Conservation (phyloP, 2,329 filamentous ascomycete species). For the Alternaria atra region DNA sequence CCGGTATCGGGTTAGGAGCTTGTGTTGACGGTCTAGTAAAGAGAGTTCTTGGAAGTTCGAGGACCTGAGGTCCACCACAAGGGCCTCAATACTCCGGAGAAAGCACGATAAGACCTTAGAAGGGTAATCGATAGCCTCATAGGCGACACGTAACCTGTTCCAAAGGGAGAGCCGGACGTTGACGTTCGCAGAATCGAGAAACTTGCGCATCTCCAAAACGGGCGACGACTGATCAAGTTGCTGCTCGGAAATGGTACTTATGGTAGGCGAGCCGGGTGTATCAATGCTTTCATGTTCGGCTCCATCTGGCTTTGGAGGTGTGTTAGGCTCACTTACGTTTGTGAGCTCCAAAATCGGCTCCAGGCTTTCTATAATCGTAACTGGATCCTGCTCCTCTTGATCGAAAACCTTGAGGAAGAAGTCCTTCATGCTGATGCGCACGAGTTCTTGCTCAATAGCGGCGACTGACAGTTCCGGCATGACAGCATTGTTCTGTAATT, state of each 20-base stretch:
- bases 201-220: constrained; percentile 81
- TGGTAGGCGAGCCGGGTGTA: constrained; percentile 22
- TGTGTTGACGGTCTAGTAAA: constrained; percentile 70
- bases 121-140: constrained; percentile 81
- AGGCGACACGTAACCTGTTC: constrained; percentile 90
- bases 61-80: constrained; percentile 74
- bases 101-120: constrained; percentile 91
- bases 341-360: constrained; percentile 86
- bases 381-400: constrained; percentile 79
- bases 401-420: constrained; percentile 93
- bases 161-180: constrained; percentile 87
- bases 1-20: constrained; percentile 79
- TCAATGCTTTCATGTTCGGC: constrained; percentile 18
- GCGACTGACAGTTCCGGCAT: constrained; percentile 86
- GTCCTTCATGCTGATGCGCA: constrained; percentile 92
- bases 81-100: constrained; percentile 83
- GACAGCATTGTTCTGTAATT: constrained; percentile 81
- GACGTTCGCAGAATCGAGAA: constrained; percentile 81
- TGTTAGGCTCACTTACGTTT: constrained; percentile 7
- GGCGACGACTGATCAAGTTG: constrained; percentile 34
- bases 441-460: constrained; percentile 90
- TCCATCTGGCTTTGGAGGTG: constrained; percentile 9
- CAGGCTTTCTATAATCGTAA: constrained; percentile 86
- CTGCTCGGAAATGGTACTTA: constrained; percentile 10
- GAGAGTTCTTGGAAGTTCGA: constrained; percentile 65